phyloP scores from a whole-genome alignment of 2,329 filamentous ascomycete genomes.

The Cadophora gregata region DNA sequence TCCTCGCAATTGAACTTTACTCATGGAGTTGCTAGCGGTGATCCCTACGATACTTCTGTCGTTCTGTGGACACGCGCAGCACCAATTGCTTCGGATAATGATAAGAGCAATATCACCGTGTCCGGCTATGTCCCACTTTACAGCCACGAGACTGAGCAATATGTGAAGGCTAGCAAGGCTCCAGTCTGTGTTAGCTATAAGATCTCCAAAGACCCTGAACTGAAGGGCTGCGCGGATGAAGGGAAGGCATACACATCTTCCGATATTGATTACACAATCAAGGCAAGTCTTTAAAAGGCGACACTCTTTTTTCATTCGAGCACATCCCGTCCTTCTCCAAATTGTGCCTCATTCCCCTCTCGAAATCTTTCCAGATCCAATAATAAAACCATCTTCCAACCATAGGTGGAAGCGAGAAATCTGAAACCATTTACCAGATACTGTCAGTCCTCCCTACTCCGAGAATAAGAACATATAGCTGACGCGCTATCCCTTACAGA shows the following conservation, averaged over 20 bases:
- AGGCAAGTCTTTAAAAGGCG: slow-evolving; percentile 39
- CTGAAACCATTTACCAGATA: slow-evolving; percentile 69
- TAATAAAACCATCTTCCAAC: not conserved
- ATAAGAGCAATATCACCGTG: slow-evolving; percentile 52
- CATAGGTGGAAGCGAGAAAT: slow-evolving; percentile 66
- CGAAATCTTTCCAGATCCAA: not conserved
- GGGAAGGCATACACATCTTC: slow-evolving; percentile 72
- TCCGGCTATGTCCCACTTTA: slow-evolving; percentile 52
- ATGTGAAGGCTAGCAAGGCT: slow-evolving; percentile 58
- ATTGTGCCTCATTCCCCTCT: no score
- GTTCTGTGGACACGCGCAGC: slow-evolving; percentile 58
- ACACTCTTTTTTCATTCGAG: no score
- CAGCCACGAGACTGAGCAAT: slow-evolving; percentile 54
- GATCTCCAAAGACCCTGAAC: slow-evolving; percentile 55
- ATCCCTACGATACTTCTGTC: slow-evolving; percentile 62
- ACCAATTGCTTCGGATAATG: slow-evolving; percentile 50
- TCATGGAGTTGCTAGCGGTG: slow-evolving; percentile 60
- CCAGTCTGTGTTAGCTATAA: slow-evolving; percentile 73
- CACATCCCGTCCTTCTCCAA: no score
- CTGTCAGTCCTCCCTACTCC: slow-evolving; percentile 42
- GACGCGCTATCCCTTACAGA: slow-evolving; percentile 35
- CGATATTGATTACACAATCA: slow-evolving; percentile 71
- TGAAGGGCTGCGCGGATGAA: slow-evolving; percentile 55
- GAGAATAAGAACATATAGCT: not conserved
- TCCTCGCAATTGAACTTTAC: slow-evolving; percentile 63